Evolutionary conservation across 2,329 filamentous ascomycete species (phyloP).

Genomic region (Claviceps lovelessii): DNA sequence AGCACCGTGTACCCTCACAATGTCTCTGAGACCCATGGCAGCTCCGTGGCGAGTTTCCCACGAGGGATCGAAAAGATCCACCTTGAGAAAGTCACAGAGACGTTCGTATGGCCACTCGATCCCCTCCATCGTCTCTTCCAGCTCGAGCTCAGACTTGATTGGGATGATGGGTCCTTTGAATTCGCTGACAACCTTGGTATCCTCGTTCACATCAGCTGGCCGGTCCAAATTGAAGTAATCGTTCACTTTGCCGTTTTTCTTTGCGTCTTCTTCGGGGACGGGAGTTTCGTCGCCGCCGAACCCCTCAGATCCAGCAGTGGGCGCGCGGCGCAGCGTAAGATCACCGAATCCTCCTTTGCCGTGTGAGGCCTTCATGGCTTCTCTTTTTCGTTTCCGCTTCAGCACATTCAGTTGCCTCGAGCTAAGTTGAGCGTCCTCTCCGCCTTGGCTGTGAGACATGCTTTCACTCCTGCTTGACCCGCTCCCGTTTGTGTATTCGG

Average conservation of each 20-base stretch:
- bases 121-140: slow-evolving; percentile 62
- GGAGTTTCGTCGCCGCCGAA: slow-evolving; percentile 47
- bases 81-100: slow-evolving; percentile 81
- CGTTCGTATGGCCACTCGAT: slow-evolving; percentile 88
- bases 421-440: slow-evolving; percentile 63
- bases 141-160: slow-evolving; percentile 75
- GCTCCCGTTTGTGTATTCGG: slow-evolving; percentile 26
- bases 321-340: slow-evolving; percentile 53
- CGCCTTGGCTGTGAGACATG: slow-evolving; percentile 23
- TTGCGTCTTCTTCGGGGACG: slow-evolving; percentile 34
- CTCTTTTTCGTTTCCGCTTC: slow-evolving; percentile 84
- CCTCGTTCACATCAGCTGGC: slow-evolving; percentile 65
- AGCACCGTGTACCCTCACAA: slow-evolving; percentile 77
- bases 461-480: slow-evolving; percentile 22
- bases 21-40: slow-evolving; percentile 84
- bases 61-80: slow-evolving; percentile 82
- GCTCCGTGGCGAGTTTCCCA: slow-evolving; percentile 97
- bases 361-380: slow-evolving; percentile 69
- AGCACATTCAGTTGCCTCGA: slow-evolving; percentile 88
- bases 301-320: slow-evolving; percentile 46
- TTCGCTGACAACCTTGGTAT: slow-evolving; percentile 82
- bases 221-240: slow-evolving; percentile 91
- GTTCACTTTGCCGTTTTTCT: slow-evolving; percentile 48
- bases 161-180: slow-evolving; percentile 75
- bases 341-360: slow-evolving; percentile 86